Percentiles rank a stretch among this genome's conserved stretches.
These are phyloP conservation scores for Plenodomus biglobosus DNA, from an alignment of 2,329 filamentous ascomycete species.

Conservation along the genomic window DNA sequence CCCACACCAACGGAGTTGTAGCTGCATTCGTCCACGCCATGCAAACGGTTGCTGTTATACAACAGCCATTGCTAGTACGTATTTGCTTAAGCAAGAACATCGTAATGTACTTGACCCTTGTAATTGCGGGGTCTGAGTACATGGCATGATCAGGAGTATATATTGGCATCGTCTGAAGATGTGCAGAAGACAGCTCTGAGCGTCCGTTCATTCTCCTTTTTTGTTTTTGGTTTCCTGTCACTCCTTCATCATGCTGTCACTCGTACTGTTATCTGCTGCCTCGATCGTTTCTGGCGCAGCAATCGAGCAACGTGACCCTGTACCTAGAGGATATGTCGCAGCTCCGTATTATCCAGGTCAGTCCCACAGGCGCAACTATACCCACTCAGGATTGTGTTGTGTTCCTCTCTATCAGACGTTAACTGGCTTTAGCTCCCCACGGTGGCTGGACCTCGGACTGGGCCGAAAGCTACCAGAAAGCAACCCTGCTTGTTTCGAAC, in stretches of 20 bases:
- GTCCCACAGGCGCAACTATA: not conserved
- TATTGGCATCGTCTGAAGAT: constrained; percentile 6
- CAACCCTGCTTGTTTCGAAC: constrained; percentile 65
- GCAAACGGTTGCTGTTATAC: constrained; percentile 8
- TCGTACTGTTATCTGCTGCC: constrained; percentile 24
- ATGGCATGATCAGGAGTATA: constrained; percentile 4
- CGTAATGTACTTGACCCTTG: constrained; percentile 3
- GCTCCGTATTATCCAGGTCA: constrained; percentile 66
- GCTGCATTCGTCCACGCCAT: constrained; percentile 1
- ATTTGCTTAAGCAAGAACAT: constrained; percentile 3
- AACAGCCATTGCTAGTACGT: constrained; percentile 10
- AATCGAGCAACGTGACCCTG: constrained; percentile 34
- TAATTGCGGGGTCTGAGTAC: constrained; percentile 10
- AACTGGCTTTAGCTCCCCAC: constrained; percentile 54
- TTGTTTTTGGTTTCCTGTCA: constrained; percentile 5
- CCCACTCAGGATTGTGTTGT: not conserved
- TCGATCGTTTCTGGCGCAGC: constrained; percentile 25
- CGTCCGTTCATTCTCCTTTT: constrained; percentile 4
- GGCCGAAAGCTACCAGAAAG: constrained; percentile 70
- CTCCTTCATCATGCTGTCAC: constrained; percentile 23
- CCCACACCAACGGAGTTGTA: constrained; percentile 4
- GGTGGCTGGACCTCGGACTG: constrained; percentile 72
- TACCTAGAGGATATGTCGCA: constrained; percentile 41
- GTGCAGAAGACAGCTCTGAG: not conserved
- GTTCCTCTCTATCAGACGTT: not conserved